Percentiles rank a stretch among this genome's conserved stretches.
Conservation (phyloP, 1,139 yeast genomes). For the Petasospora rhodanensis region DNA sequence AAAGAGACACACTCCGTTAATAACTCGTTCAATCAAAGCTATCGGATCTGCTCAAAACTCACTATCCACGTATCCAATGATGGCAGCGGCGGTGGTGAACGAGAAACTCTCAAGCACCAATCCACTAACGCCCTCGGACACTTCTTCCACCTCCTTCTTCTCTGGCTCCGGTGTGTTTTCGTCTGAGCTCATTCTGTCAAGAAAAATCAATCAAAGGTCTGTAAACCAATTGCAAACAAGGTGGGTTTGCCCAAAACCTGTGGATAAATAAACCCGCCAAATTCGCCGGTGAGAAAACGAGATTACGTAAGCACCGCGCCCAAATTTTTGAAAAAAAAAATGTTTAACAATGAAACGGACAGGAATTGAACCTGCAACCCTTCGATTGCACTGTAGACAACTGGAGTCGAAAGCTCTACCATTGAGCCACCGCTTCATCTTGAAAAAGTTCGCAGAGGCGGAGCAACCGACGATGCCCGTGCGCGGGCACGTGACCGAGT, state of each 20-base stretch:
- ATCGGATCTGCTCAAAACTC: slow-evolving; percentile 29
- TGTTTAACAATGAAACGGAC: slow-evolving; percentile 54
- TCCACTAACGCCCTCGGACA: slow-evolving; percentile 31
- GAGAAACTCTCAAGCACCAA: slow-evolving; percentile 57
- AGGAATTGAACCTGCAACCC: slow-evolving; percentile 77
- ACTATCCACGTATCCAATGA: slow-evolving; percentile 90
- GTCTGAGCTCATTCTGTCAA: slow-evolving; percentile 8
- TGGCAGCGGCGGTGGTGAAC: slow-evolving; percentile 95
- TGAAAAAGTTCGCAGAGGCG: slow-evolving; percentile 1
- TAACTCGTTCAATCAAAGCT: no score
- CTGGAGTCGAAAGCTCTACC: slow-evolving; percentile 92
- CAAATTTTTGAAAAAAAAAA: no score
- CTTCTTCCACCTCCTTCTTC: slow-evolving; percentile 19
- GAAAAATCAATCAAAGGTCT: no score
- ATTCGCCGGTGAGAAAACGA: no score
- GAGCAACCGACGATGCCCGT: neutral
- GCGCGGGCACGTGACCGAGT: neutral
- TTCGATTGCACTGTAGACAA: slow-evolving; percentile 47
- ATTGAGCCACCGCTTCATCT: slow-evolving; percentile 84
- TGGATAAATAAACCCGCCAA: no score
- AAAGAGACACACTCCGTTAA: neutral
- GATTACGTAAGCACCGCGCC: no score
- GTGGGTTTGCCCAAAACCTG: no score
- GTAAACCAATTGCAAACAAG: no score
- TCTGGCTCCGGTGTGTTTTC: slow-evolving; percentile 16